Base-by-base conservation (phyloP, 495 filamentous ascomycete species). In the Penicillium alfredii region DNA sequence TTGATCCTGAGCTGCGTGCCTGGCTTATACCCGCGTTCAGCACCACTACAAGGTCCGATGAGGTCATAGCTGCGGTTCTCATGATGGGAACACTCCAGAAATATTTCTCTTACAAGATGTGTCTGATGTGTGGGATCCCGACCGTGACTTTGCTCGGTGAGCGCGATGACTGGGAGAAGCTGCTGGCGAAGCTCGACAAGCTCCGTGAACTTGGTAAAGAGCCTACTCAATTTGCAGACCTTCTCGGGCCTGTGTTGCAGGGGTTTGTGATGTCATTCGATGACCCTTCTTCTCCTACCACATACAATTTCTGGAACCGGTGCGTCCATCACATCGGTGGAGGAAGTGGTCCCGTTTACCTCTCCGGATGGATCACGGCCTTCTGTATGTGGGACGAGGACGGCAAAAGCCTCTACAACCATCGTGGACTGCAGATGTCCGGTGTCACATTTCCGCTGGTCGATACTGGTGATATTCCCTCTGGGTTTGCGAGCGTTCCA, bases 111-210 rank as follows among this genome's bases (percentile, higher is more conserved):
- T 72, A 56, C 28, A 39, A 13, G n/a, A 37, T 27, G 11, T 5
- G 1, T 4, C 8, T 46, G 0, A 8, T 3, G 2, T 76, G 73
- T 37, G 71, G 71, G 0, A 47, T 78, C 4, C 70, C 74, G 9
- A 61, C 60, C 2, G 68, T 75, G 6, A 76, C 71, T 1, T 44
- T 76, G 7, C 49, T 71, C 0, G 73, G 73, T 11, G 47, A 58
- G 17, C 36, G 43, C 17, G 35, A 40, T 3, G 73, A 74, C 45
- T 76, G 63, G 59, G 42, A 49, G 16, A 18, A 43, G 6, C 47
- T 75, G 4, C 34, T 53, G 2, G 16, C 8, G 0, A 48, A 56
- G 3, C 33, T 73, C 3, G 53, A 71, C 1, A 60, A 58, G 12
- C 44, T 77, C 3, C 24, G 27, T 3, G 33, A 47, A 1, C 58